These are phyloP conservation scores for Candida gorgasii DNA, from an alignment of 805 yeast genomes.

Conservation along the genomic window DNA sequence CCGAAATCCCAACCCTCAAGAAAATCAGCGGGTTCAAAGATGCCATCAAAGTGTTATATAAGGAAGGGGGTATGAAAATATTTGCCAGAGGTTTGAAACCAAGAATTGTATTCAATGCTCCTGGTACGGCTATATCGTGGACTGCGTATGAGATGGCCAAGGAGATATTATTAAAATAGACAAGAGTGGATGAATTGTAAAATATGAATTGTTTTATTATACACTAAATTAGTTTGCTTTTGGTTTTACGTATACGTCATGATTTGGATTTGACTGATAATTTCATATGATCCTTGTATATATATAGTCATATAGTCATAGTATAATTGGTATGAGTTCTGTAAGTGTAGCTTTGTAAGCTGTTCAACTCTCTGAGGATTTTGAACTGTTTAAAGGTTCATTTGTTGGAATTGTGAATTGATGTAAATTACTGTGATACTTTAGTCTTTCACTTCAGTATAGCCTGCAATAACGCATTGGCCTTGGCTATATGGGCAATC, in stretches of 20 bases:
- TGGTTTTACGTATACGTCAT: constrained; percentile 1
- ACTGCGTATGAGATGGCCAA: constrained; percentile 98
- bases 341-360: too few relatives aligned
- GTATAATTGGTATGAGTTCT: not conserved
- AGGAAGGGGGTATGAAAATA: constrained; percentile 60
- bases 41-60: constrained; percentile 69
- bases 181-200: not conserved
- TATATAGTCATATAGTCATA: constrained; percentile 1
- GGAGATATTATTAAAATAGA: constrained; percentile 50
- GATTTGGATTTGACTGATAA: not conserved
- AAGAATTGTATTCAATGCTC: constrained; percentile 88
- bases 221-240: constrained; percentile 3
- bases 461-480: constrained; percentile 27
- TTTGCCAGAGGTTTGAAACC: constrained; percentile 88
- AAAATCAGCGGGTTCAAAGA: constrained; percentile 63
- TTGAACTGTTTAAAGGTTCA: too few relatives aligned
- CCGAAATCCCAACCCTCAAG: constrained; percentile 48
- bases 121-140: constrained; percentile 97
- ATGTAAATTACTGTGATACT: too few relatives aligned
- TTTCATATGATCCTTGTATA: not conserved
- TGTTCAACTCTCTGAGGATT: too few relatives aligned
- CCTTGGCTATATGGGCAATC: constrained; percentile 30
- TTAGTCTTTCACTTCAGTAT: constrained; percentile 18
- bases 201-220: constrained; percentile 1
- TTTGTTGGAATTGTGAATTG: too few relatives aligned